A percentile compares a stretch with the other conserved stretches of the same genome.
phyloP scores from a whole-genome alignment of 768 basidiomycete genomes.

The Galerina marginata region DNA sequence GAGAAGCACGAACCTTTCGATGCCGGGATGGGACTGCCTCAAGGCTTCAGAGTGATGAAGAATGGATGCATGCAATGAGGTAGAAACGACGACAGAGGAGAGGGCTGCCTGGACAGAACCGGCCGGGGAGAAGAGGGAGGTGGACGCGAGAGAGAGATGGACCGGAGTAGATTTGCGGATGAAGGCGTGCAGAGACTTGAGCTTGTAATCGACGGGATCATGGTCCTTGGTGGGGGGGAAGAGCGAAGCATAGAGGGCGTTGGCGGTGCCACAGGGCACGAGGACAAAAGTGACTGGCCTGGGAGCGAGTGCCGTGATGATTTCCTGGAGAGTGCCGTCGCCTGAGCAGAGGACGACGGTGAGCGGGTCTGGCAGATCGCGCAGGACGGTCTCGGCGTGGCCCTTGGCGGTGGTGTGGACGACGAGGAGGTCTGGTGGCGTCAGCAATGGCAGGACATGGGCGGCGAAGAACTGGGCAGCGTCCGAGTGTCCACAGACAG shows the following conservation, averaged over 20 bases:
- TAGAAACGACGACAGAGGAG: conserved; percentile 91
- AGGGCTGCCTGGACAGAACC: conserved; percentile 27
- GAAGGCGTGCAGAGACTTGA: conserved; percentile 62
- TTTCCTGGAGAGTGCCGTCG: conserved; percentile 92
- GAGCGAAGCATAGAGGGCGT: conserved; percentile 83
- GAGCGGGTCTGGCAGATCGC: conserved; percentile 29
- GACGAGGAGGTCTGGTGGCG: conserved; percentile 30
- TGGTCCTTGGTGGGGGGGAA: conserved; percentile 54
- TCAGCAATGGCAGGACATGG: conserved; percentile 70
- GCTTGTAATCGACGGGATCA: conserved; percentile 42
- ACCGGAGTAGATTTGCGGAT: conserved; percentile 40
- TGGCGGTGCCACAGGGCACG: conserved; percentile 88
- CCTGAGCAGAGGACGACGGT: conserved; percentile 77
- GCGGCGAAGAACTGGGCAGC: conserved; percentile 61
- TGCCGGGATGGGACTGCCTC: conserved; percentile 66
- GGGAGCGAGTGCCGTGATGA: conserved; percentile 65
- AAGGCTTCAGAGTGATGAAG: conserved; percentile 82
- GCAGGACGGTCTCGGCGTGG: conserved; percentile 61
- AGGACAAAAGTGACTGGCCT: conserved; percentile 49
- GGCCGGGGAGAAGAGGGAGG: conserved; percentile 37
- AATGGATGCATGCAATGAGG: conserved; percentile 82
- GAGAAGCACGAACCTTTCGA: conserved; percentile 54
- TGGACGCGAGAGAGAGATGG: conserved; percentile 61
- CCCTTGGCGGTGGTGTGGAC: conserved; percentile 55
- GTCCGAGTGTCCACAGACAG: conserved; percentile 66